Base-by-base conservation (phyloP, 345 rosid species). In the Cochlearia excelsa region DNA sequence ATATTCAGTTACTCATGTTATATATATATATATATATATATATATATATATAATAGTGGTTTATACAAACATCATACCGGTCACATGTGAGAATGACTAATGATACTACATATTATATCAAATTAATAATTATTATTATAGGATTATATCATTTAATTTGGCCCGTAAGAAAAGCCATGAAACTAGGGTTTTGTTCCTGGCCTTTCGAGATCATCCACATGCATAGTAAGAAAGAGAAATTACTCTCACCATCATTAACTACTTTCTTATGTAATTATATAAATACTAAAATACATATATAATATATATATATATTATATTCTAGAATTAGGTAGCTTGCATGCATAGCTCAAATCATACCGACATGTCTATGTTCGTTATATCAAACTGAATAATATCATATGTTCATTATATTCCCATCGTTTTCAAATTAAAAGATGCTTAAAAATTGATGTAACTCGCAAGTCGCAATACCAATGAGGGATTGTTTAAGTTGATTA, bases 91-190 rank as follows among this genome's bases (percentile, higher is more conserved):
- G 47, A 46, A 11, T 29, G 39, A 46, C 27, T 37, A 28, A 34
- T 9, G 23, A 38, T 23, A 53, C 10, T 65, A 16, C 23, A 16
- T 16, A 29, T 37, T 38, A 46, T 54, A 54, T 65, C n/a, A 41
- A 65, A 34, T 3, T 16, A 23, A 9, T 11, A 55, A 54, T 3
- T 23, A 47, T 9, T 62, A 30, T 26, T 54, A 40, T 46, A 23
- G 42, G n/a, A 30, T 54, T 31, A 26, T 41, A 26, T 41, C 49
- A 60, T 61, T 68, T 46, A 53, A 47, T 61, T 46, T 10, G 27
- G 4, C 11, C 63, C 67, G 73, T 55, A 41, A 54, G 58, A 61
- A 69, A 61, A 69, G 68, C 68, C 73, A 69, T 41, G 68, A 69
- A 61, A 61, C 33, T 61, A 69, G 73, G 63, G 74, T 40, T 48